phyloP scores from a whole-genome alignment of 768 basidiomycete species.

The Termitomyces sp. region DNA sequence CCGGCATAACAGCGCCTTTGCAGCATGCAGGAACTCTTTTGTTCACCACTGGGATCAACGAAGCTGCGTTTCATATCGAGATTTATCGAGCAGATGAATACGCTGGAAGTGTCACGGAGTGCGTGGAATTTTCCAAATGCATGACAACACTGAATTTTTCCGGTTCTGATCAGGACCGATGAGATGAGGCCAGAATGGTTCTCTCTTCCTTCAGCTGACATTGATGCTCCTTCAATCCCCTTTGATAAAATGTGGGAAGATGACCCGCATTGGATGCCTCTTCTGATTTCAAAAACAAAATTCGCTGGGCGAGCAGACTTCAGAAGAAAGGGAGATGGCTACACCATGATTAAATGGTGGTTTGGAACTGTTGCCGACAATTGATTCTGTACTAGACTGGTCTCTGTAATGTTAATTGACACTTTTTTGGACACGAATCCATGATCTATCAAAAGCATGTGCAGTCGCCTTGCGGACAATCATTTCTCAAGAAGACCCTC shows the following conservation, averaged over 20 bases:
- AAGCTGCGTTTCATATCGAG: slow-evolving; percentile 66
- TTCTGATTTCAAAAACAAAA: slow-evolving; percentile 36
- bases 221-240: slow-evolving; percentile 21
- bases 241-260: slow-evolving; percentile 22
- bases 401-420: neutral
- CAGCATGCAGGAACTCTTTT: slow-evolving; percentile 58
- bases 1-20: slow-evolving; percentile 66
- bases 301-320: slow-evolving; percentile 45
- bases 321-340: slow-evolving; percentile 23
- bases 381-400: neutral
- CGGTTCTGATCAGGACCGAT: slow-evolving; percentile 57
- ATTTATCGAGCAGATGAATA: slow-evolving; percentile 63
- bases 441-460: neutral
- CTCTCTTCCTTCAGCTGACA: slow-evolving; percentile 20
- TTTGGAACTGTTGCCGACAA: slow-evolving; percentile 19
- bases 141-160: neutral
- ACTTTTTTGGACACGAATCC: neutral
- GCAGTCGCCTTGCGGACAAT: neutral
- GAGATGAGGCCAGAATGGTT: slow-evolving; percentile 91
- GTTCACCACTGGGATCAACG: slow-evolving; percentile 48
- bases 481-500: slow-evolving; percentile 19
- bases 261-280: slow-evolving; percentile 65
- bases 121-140: slow-evolving; percentile 17
- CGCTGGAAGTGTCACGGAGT: slow-evolving; percentile 63
- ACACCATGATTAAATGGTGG: slow-evolving; percentile 39